Evolutionary conservation across 768 basidiomycete genomes (phyloP).

Genomic region (Leccinum truebloodii): DNA sequence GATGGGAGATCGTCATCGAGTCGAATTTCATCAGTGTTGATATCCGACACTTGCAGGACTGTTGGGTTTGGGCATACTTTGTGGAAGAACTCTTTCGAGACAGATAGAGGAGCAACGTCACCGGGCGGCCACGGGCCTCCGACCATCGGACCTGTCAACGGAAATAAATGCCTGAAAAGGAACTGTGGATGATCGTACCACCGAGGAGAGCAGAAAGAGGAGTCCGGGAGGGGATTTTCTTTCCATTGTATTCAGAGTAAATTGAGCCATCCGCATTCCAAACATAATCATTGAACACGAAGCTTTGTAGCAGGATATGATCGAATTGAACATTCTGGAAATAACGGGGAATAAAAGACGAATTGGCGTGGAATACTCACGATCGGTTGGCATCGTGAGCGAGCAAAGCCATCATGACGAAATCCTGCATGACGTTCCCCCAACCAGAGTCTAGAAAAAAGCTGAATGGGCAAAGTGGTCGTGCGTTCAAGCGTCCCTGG

Average conservation of each 20-base stretch:
- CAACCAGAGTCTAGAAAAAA: conserved; percentile 36
- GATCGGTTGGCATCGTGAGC: conserved; percentile 37
- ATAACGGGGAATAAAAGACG: background rate
- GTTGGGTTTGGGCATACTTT: conserved; percentile 43
- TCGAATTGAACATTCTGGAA: conserved; percentile 5
- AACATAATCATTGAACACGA: conserved; percentile 45
- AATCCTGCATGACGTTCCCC: conserved; percentile 45
- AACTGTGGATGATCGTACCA: conserved; percentile 26
- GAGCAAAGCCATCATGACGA: conserved; percentile 37
- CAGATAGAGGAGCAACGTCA: conserved; percentile 34
- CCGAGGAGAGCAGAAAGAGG: conserved; percentile 43
- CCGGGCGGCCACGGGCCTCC: conserved; percentile 40
- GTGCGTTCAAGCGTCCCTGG: background rate
- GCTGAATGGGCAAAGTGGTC: background rate
- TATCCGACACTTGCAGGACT: conserved; percentile 29
- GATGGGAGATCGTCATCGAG: conserved; percentile 28
- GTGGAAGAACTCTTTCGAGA: conserved; percentile 39
- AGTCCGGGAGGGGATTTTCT: conserved; percentile 39
- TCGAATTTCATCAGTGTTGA: conserved; percentile 34
- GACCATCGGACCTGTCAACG: conserved; percentile 39
- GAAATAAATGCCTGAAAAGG: background rate
- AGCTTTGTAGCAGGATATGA: conserved; percentile 24
- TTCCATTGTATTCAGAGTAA: conserved; percentile 40
- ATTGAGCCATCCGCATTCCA: conserved; percentile 38
- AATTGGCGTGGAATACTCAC: conserved; percentile 22